Evolutionary conservation across 2,329 filamentous ascomycete genomes (phyloP).

Genomic region (Alternaria ventricosa): DNA sequence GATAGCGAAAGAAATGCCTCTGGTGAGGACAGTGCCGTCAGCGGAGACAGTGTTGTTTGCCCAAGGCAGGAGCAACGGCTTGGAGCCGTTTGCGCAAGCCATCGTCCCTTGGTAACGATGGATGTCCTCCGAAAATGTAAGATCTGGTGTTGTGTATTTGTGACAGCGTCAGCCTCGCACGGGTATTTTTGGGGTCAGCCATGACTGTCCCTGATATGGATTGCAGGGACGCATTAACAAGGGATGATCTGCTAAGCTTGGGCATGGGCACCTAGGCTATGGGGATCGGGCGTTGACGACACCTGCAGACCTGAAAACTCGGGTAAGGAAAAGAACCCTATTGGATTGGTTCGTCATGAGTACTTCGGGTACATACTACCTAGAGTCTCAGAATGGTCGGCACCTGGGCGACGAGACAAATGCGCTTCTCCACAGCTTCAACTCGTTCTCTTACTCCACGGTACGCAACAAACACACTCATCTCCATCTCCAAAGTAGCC

Average conservation of each 20-base stretch:
- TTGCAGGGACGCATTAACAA: conserved; percentile 7
- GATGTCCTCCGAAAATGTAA: background rate
- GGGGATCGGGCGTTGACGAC: conserved; percentile 11
- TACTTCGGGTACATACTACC: background rate
- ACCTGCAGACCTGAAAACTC: background rate
- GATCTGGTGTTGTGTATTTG: background rate
- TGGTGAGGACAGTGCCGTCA: conserved; percentile 17
- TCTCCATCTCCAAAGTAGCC: background rate
- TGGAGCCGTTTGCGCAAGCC: conserved; percentile 25
- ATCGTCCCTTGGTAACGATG: conserved; percentile 6
- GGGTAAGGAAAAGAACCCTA: background rate
- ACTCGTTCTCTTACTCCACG: background rate
- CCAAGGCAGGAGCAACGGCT: conserved; percentile 24
- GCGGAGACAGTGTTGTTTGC: conserved; percentile 23
- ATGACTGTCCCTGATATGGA: conserved; percentile 7
- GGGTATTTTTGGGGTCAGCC: background rate
- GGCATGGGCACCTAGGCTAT: conserved; percentile 14
- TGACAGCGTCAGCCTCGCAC: background rate
- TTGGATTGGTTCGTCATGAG: background rate
- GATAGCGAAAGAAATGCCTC: conserved; percentile 22
- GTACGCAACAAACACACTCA: background rate
- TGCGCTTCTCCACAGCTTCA: background rate
- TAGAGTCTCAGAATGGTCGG: conserved; percentile 3
- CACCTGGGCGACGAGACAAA: background rate
- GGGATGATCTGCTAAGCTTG: conserved; percentile 10